These are phyloP conservation scores for Eremothecium sinecaudum DNA, from an alignment of 1,139 yeast species.

Conservation along the genomic window DNA sequence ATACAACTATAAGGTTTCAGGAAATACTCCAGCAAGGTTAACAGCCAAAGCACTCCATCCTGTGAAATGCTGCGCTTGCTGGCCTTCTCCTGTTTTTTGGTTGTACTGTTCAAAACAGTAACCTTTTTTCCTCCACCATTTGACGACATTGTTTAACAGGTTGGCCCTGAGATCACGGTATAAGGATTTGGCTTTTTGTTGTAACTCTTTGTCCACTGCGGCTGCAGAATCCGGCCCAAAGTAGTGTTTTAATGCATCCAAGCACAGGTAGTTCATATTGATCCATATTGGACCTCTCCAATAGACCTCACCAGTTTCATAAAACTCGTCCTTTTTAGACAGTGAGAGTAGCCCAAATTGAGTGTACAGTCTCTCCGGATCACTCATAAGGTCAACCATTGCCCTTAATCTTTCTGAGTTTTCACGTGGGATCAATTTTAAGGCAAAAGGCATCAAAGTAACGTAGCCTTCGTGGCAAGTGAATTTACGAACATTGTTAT, in stretches of 20 bases:
- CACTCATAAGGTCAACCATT: slow-evolving; percentile 48
- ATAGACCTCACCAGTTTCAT: slow-evolving; percentile 77
- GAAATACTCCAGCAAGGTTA: slow-evolving; percentile 68
- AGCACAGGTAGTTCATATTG: slow-evolving; percentile 73
- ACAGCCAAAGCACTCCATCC: slow-evolving; percentile 91
- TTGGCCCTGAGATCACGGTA: slow-evolving; percentile 56
- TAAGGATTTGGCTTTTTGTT: slow-evolving; percentile 35
- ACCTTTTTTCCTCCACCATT: slow-evolving; percentile 67
- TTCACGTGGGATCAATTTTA: slow-evolving; percentile 54
- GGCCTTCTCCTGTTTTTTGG: slow-evolving; percentile 62
- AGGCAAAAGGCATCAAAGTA: slow-evolving; percentile 73
- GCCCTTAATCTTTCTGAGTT: slow-evolving; percentile 39
- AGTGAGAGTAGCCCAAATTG: slow-evolving; percentile 74
- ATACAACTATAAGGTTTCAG: slow-evolving; percentile 32
- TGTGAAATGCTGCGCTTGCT: slow-evolving; percentile 79
- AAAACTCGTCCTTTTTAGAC: slow-evolving; percentile 55
- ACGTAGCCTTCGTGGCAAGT: slow-evolving; percentile 89
- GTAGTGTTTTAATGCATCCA: slow-evolving; percentile 62
- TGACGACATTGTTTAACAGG: slow-evolving; percentile 56
- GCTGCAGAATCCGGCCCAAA: slow-evolving; percentile 22
- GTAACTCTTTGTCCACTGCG: slow-evolving; percentile 15
- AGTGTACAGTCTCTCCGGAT: slow-evolving; percentile 71
- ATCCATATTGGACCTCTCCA: slow-evolving; percentile 97
- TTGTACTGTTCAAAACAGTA: slow-evolving; percentile 89
- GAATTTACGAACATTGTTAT: slow-evolving; percentile 35